phyloP scores from a whole-genome alignment of 192 early-diverging fungal genomes.

The Backusella sp. region DNA sequence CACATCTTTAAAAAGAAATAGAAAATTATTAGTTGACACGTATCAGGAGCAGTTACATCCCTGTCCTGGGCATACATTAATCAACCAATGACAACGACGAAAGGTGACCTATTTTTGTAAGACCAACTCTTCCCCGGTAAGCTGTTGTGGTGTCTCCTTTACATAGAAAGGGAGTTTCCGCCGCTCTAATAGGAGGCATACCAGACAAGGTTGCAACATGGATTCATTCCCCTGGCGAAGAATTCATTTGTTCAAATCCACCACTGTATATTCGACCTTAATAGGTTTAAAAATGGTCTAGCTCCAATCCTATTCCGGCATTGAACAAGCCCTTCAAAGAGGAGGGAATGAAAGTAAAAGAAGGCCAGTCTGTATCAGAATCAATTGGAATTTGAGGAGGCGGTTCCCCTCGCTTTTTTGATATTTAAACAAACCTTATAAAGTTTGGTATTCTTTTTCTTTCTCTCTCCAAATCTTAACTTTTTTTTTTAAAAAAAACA shows the following conservation, averaged over 20 bases:
- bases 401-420: background rate
- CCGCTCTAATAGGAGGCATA: slow-evolving; percentile 5
- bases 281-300: slow-evolving; percentile 9
- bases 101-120: background rate
- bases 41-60: background rate
- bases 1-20: background rate
- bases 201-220: slow-evolving; percentile 3
- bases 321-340: slow-evolving; percentile 9
- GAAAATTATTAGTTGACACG: slow-evolving; percentile 5
- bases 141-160: background rate
- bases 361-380: slow-evolving; percentile 22
- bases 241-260: slow-evolving; percentile 7
- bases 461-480: background rate
- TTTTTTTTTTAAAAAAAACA: background rate
- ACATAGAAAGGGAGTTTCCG: background rate
- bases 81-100: background rate
- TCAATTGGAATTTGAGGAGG: slow-evolving; percentile 2
- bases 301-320: slow-evolving; percentile 4
- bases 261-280: background rate
- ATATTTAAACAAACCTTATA: slow-evolving; percentile 8
- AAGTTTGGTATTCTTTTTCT: slow-evolving; percentile 1
- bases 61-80: background rate
- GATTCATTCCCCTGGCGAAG: slow-evolving; percentile 7
- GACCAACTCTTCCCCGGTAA: background rate
- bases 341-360: slow-evolving; percentile 5